Evolutionary conservation across 805 yeast genomes (phyloP).

Genomic region (Wickerhamiella occidentalis): DNA sequence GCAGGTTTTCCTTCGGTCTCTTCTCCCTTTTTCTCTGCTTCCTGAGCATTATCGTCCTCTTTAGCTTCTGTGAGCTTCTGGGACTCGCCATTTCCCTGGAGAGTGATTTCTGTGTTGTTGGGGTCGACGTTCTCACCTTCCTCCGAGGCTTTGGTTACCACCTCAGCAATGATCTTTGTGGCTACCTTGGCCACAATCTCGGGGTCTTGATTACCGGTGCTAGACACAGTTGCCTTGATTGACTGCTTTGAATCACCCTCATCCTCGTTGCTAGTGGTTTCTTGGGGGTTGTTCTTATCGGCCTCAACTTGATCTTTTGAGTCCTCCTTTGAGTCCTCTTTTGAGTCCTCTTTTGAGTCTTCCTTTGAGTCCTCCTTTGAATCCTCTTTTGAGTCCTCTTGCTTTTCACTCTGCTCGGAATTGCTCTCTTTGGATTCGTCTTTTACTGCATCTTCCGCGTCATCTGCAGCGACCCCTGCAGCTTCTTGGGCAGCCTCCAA

Average conservation of each 20-base stretch:
- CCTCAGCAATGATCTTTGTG: conserved; percentile 5
- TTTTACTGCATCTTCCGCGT: background rate
- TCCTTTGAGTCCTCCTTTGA: background rate
- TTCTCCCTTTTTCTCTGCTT: background rate
- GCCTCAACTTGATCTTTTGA: conserved; percentile 2
- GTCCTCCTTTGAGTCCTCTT: no score
- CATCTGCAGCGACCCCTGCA: conserved; percentile 3
- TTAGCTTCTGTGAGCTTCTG: conserved; percentile 5
- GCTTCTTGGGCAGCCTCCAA: conserved; percentile 19
- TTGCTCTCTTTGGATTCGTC: no score
- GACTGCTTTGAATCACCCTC: background rate
- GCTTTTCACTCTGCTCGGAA: no score
- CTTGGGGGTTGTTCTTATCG: no score
- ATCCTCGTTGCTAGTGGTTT: background rate
- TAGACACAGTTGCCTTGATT: background rate
- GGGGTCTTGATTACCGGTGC: background rate
- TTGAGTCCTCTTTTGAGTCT: background rate
- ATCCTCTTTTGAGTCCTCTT: background rate
- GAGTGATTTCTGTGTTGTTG: conserved; percentile 26
- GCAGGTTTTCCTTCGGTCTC: background rate
- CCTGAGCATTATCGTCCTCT: conserved; percentile 3
- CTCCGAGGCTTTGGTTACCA: conserved; percentile 4
- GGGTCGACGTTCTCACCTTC: conserved; percentile 81
- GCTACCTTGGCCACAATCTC: conserved; percentile 3
- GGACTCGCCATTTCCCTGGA: background rate